These are phyloP conservation scores for Vitis hybrid DNA, from an alignment of 177 flowering plant species.

Conservation along the genomic window DNA sequence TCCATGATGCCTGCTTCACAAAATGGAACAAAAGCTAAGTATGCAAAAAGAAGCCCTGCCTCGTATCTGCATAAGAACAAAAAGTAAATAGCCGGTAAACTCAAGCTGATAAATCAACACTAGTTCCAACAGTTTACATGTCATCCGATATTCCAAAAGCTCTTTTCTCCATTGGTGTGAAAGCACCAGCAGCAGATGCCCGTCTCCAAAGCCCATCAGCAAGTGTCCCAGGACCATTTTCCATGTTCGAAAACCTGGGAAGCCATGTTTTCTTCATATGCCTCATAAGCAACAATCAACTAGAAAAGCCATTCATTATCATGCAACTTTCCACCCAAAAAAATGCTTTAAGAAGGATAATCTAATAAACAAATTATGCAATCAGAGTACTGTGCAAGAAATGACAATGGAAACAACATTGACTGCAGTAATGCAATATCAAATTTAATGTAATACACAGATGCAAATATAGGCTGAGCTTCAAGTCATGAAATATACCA, in stretches of 20 bases:
- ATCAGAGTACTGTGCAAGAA: too few relatives aligned
- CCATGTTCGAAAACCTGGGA: constrained; percentile 53
- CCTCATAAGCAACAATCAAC: background rate
- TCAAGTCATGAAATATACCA: too few relatives aligned
- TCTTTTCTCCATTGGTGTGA: constrained; percentile 68
- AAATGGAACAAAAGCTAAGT: constrained; percentile 88
- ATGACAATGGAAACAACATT: too few relatives aligned
- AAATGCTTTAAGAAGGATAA: background rate
- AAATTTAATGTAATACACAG: too few relatives aligned
- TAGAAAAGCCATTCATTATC: background rate
- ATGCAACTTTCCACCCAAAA: background rate
- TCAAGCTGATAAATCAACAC: background rate
- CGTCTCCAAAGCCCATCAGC: constrained; percentile 88
- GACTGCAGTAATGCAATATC: too few relatives aligned
- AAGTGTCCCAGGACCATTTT: constrained; percentile 47
- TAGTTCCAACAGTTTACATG: constrained; percentile 43
- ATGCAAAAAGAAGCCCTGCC: constrained; percentile 90
- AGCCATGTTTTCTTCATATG: background rate
- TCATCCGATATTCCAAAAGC: constrained; percentile 94
- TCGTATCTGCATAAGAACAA: constrained; percentile 63
- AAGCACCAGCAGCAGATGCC: constrained; percentile 76
- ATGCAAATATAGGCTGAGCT: too few relatives aligned
- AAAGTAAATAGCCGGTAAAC: background rate
- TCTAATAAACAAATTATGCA: background rate
- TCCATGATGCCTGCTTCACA: constrained; percentile 88